Conservation (phyloP, 2,329 filamentous ascomycete species). For the Gliomastix tumulicola region DNA sequence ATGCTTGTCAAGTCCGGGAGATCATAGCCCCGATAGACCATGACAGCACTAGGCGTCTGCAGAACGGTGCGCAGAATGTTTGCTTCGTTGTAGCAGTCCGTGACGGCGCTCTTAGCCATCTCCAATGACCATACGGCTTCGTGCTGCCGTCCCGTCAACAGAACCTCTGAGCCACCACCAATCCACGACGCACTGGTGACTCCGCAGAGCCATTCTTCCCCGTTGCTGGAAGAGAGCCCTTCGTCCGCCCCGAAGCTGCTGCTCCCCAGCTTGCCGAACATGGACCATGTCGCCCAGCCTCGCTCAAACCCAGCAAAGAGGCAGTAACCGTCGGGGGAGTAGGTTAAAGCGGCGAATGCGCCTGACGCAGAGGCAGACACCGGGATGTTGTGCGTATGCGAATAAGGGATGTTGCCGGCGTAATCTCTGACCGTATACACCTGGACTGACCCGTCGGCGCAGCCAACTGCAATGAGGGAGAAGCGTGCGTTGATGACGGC, state of each 20-base stretch:
- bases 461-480: slow-evolving; percentile 84
- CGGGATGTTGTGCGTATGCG: slow-evolving; percentile 68
- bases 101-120: slow-evolving; percentile 89
- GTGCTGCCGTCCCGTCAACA: slow-evolving; percentile 64
- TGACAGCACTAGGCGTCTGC: slow-evolving; percentile 80
- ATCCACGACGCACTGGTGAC: slow-evolving; percentile 78
- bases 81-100: slow-evolving; percentile 83
- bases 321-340: slow-evolving; percentile 94
- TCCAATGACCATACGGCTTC: slow-evolving; percentile 82
- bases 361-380: slow-evolving; percentile 64
- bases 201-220: slow-evolving; percentile 79
- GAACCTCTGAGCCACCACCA: slow-evolving; percentile 77
- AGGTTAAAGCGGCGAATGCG: slow-evolving; percentile 64
- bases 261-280: slow-evolving; percentile 85
- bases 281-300: slow-evolving; percentile 96
- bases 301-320: slow-evolving; percentile 88
- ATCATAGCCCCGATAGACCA: slow-evolving; percentile 92
- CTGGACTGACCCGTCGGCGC: slow-evolving; percentile 68
- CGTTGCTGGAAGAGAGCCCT: slow-evolving; percentile 56
- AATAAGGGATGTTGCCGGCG: slow-evolving; percentile 81
- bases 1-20: slow-evolving; percentile 85
- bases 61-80: slow-evolving; percentile 87
- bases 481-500: slow-evolving; percentile 91
- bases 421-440: slow-evolving; percentile 96
- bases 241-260: slow-evolving; percentile 73